These are phyloP conservation scores for Cokeromyces recurvatus DNA, from an alignment of 371 early-diverging fungal species.

Conservation along the genomic window DNA sequence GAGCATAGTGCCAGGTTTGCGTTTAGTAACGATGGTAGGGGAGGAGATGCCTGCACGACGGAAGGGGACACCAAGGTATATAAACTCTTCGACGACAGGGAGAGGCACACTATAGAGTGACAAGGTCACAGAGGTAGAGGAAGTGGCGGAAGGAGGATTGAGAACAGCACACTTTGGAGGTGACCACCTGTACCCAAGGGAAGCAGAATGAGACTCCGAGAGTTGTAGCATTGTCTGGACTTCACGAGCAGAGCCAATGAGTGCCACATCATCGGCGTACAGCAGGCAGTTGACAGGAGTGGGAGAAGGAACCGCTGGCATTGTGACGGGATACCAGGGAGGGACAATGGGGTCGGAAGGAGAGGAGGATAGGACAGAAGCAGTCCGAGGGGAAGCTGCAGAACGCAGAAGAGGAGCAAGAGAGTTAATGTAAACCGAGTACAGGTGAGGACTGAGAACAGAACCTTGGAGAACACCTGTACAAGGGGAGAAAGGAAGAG, in stretches of 20 bases:
- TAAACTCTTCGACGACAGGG: slow-evolving; percentile 7
- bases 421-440: slow-evolving; percentile 20
- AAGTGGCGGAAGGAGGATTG: not conserved
- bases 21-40: no score
- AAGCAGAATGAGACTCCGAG: slow-evolving; percentile 9
- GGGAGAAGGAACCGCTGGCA: no score
- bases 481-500: slow-evolving; percentile 8
- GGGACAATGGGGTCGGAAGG: not conserved
- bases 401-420: slow-evolving; percentile 9
- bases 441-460: slow-evolving; percentile 17
- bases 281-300: slow-evolving; percentile 10
- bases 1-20: no score
- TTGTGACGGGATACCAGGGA: no score
- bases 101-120: not conserved
- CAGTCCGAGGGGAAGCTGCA: not conserved
- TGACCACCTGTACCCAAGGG: slow-evolving; percentile 19
- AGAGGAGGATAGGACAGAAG: not conserved
- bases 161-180: slow-evolving; percentile 22
- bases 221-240: slow-evolving; percentile 11
- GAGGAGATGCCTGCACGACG: no score
- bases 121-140: not conserved
- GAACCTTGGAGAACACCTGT: slow-evolving; percentile 29
- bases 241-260: slow-evolving; percentile 10
- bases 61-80: slow-evolving; percentile 17
- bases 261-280: slow-evolving; percentile 28